Evolutionary conservation across 176 grass and related monocot genomes (phyloP).

Genomic region (Carex cristatella): DNA sequence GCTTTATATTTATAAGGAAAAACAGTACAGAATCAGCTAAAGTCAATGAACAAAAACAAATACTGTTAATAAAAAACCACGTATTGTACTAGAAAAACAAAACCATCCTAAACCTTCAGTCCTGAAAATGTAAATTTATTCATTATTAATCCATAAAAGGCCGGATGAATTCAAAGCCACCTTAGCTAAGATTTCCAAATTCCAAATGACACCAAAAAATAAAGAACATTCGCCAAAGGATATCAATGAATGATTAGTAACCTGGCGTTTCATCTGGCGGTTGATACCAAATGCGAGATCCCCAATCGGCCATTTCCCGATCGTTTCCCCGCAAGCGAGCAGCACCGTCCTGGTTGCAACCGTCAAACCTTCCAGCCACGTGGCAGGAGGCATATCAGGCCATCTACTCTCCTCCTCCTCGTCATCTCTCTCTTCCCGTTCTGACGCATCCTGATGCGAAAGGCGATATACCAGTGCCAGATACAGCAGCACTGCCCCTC

Average conservation of each 20-base stretch:
- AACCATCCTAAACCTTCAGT: background rate
- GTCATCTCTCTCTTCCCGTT: background rate
- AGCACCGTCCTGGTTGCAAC: slow-evolving; percentile 35
- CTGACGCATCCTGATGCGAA: slow-evolving; percentile 17
- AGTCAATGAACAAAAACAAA: background rate
- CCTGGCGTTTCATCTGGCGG: slow-evolving; percentile 28
- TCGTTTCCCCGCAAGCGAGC: slow-evolving; percentile 29
- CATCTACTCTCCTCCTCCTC: slow-evolving; percentile 27
- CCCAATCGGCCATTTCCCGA: slow-evolving; percentile 17
- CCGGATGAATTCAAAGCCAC: background rate
- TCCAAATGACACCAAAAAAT: background rate
- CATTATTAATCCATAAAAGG: background rate
- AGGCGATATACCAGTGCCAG: slow-evolving; percentile 26
- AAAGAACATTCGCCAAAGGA: background rate
- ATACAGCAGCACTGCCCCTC: slow-evolving; percentile 27
- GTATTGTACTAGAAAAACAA: background rate
- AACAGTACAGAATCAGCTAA: background rate
- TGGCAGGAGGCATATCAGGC: slow-evolving; percentile 19
- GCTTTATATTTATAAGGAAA: background rate
- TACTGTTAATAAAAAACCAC: background rate
- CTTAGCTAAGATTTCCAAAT: slow-evolving; percentile 5
- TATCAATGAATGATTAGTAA: background rate
- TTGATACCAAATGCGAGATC: slow-evolving; percentile 34
- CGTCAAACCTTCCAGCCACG: slow-evolving; percentile 10
- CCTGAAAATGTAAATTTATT: background rate